Percentiles rank a stretch among this genome's conserved stretches.
Evolutionary conservation across 2,329 filamentous ascomycete species (phyloP).

Genomic region (Ophiocordyceps camponoti-rufipedis): DNA sequence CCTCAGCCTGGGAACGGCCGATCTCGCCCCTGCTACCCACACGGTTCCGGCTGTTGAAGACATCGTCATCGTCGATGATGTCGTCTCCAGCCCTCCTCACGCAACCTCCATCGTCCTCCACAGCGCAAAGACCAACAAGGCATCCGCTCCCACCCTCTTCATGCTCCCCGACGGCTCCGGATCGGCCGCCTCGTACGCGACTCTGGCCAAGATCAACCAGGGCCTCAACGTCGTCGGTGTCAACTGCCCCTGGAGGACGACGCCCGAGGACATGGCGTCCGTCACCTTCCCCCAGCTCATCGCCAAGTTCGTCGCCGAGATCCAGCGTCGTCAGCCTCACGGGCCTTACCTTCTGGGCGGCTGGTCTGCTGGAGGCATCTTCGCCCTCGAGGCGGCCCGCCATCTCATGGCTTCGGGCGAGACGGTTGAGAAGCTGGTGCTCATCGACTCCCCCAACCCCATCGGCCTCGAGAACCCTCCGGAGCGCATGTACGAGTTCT

Average conservation of each 20-base stretch:
- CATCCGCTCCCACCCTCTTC: conserved; percentile 4
- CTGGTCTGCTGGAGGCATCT: conserved; percentile 63
- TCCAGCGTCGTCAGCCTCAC: conserved; percentile 1
- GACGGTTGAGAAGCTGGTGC: conserved; percentile 37
- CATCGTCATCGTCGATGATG: background rate
- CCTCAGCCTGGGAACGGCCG: background rate
- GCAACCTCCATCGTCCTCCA: background rate
- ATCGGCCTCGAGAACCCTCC: conserved; percentile 52
- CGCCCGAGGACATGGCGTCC: background rate
- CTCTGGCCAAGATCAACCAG: conserved; percentile 1
- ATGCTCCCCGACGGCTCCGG: conserved; percentile 13
- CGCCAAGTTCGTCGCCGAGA: conserved; percentile 1
- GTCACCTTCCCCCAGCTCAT: conserved; percentile 1
- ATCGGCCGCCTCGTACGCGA: conserved; percentile 10
- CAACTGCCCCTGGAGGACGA: conserved; percentile 2
- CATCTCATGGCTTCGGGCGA: conserved; percentile 40
- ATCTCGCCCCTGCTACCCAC: background rate
- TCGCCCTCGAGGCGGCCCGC: conserved; percentile 47
- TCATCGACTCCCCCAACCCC: conserved; percentile 50
- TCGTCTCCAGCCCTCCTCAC: background rate
- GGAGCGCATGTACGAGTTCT: conserved; percentile 45
- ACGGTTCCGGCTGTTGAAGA: background rate
- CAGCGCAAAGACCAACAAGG: conserved; percentile 5
- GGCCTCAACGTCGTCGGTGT: conserved; percentile 1
- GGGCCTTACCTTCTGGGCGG: conserved; percentile 30